Evolutionary conservation across 331 rosid genomes (phyloP).

Genomic region (Saraca asoca): DNA sequence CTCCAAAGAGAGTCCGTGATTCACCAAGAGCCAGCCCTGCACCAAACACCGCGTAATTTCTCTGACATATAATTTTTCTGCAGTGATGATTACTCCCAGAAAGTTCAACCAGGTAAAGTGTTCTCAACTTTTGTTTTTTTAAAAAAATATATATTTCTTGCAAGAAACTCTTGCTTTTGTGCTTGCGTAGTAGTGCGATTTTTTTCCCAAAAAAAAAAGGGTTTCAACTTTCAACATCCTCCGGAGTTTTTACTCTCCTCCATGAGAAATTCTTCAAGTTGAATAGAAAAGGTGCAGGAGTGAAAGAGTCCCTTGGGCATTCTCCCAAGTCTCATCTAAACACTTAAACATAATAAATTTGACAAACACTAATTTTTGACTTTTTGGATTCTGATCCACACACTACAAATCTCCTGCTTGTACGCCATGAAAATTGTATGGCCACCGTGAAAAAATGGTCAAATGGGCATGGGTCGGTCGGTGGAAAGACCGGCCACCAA

Average conservation of each 20-base stretch:
- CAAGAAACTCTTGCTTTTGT: constrained; percentile 34
- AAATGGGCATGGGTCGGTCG: constrained; percentile 45
- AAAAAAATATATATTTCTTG: constrained; percentile 33
- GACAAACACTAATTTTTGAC: constrained; percentile 17
- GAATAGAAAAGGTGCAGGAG: constrained; percentile 22
- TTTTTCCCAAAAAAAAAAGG: neutral
- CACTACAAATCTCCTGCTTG: constrained; percentile 32
- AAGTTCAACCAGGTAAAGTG: constrained; percentile 39
- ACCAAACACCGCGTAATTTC: constrained; percentile 15
- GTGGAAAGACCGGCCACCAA: constrained; percentile 32
- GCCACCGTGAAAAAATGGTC: constrained; percentile 31
- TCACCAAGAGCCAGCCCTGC: constrained; percentile 25
- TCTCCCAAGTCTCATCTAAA: neutral
- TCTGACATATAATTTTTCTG: constrained; percentile 26
- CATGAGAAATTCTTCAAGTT: neutral
- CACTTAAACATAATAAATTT: neutral
- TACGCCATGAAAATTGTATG: constrained; percentile 35
- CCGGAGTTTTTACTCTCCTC: constrained; percentile 33
- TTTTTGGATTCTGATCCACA: constrained; percentile 30
- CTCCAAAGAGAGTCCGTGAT: constrained; percentile 1
- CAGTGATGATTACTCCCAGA: constrained; percentile 40
- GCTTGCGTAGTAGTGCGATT: constrained; percentile 36
- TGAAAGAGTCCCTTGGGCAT: neutral
- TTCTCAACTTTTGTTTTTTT: constrained; percentile 25
- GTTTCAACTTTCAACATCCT: neutral